These are phyloP conservation scores for Tylopilus vinaceipallidus DNA, from an alignment of 768 basidiomycete species.

Conservation along the genomic window DNA sequence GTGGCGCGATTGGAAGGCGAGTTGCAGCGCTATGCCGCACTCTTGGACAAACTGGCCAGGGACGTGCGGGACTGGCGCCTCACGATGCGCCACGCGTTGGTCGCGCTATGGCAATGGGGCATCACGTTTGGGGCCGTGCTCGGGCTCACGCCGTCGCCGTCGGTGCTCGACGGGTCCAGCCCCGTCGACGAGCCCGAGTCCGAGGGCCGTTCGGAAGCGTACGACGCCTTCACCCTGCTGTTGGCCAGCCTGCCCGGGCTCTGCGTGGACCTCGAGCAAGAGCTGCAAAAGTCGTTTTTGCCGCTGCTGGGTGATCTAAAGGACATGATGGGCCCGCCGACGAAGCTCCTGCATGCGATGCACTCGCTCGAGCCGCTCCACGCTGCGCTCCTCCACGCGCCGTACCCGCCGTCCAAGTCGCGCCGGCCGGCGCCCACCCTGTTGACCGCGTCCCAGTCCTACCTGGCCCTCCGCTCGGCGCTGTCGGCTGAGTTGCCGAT, in stretches of 20 bases:
- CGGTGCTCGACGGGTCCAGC: constrained; percentile 11
- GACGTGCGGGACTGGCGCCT: constrained; percentile 63
- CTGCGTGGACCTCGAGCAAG: constrained; percentile 49
- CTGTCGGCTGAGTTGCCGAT: constrained; percentile 68
- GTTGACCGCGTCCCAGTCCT: constrained; percentile 71
- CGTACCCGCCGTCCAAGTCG: constrained; percentile 52
- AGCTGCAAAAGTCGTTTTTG: constrained; percentile 53
- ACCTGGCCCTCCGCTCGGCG: constrained; percentile 73
- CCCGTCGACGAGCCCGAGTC: constrained; percentile 15
- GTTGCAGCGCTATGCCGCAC: constrained; percentile 53
- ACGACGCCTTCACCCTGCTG: constrained; percentile 66
- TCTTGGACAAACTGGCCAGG: constrained; percentile 61
- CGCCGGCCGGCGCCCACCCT: constrained; percentile 62
- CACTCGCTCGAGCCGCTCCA: constrained; percentile 73
- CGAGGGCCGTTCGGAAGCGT: constrained; percentile 52
- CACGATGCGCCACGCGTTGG: constrained; percentile 47
- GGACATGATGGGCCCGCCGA: constrained; percentile 57
- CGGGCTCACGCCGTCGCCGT: constrained; percentile 47
- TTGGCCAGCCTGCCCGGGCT: constrained; percentile 55
- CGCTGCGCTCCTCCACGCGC: constrained; percentile 64
- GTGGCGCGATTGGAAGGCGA: constrained; percentile 57
- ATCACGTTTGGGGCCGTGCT: constrained; percentile 65
- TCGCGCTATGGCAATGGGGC: constrained; percentile 59
- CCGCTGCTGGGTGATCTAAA: constrained; percentile 58
- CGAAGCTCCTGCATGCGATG: constrained; percentile 69